Conservation (phyloP, 1,284 basidiomycete genomes). For the Boletus semigastroideus region DNA sequence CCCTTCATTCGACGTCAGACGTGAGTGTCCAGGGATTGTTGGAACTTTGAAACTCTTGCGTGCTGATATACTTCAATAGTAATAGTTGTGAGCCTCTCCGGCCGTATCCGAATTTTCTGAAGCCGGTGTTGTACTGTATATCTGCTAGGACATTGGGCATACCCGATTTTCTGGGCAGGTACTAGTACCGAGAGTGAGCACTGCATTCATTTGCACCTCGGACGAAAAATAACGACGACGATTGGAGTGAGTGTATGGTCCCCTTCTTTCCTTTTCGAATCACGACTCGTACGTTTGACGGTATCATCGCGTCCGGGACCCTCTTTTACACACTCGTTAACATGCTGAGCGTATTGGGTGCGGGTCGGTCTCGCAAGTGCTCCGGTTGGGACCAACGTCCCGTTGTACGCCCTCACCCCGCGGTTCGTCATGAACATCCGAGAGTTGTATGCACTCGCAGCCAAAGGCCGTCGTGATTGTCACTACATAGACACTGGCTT, state of each 20-base stretch:
- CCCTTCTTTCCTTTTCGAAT: background rate
- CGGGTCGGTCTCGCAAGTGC: background rate
- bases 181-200: constrained; percentile 3
- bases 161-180: background rate
- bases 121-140: background rate
- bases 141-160: background rate
- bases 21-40: background rate
- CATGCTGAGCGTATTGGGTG: background rate
- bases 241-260: constrained; percentile 1
- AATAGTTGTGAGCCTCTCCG: constrained; percentile 3
- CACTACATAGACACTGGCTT: background rate
- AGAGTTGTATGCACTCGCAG: background rate
- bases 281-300: background rate
- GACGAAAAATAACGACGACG: background rate
- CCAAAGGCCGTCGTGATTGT: background rate
- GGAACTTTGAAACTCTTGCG: background rate
- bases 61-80: background rate
- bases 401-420: background rate
- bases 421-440: constrained; percentile 1
- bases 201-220: background rate
- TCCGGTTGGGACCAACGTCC: background rate
- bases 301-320: background rate
- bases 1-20: background rate
- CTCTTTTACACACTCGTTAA: background rate
- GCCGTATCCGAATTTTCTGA: background rate